phyloP scores from a whole-genome alignment of 2,329 filamentous ascomycete genomes.

The Tolypocladium album region DNA sequence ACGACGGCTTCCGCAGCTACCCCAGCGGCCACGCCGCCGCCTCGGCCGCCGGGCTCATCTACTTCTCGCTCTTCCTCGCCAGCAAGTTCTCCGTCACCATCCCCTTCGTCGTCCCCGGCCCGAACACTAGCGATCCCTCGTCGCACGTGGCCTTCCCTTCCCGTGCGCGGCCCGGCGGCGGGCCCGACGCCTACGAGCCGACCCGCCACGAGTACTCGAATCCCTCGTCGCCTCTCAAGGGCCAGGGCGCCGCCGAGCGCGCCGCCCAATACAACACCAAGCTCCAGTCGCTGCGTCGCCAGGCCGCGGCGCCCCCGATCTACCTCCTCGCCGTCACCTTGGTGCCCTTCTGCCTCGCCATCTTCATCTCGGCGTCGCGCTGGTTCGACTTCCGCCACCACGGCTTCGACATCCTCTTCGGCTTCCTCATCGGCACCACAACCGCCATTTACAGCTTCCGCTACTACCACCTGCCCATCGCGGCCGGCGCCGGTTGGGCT shows the following conservation, averaged over 20 bases:
- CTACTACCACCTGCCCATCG: constrained; percentile 75
- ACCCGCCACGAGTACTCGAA: constrained; percentile 9
- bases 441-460: constrained; percentile 67
- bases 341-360: constrained; percentile 60
- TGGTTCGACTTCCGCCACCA: constrained; percentile 86
- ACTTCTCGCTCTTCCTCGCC: constrained; percentile 78
- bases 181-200: constrained; percentile 23
- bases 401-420: constrained; percentile 84
- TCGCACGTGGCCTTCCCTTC: constrained; percentile 64
- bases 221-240: constrained; percentile 12
- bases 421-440: constrained; percentile 65
- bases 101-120: constrained; percentile 50
- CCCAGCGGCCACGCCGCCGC: constrained; percentile 47
- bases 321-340: constrained; percentile 64
- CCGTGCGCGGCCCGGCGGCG: constrained; percentile 40
- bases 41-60: constrained; percentile 69
- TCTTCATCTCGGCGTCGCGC: constrained; percentile 76
- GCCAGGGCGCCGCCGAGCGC: constrained; percentile 12
- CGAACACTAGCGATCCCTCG: constrained; percentile 28
- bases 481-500: constrained; percentile 69
- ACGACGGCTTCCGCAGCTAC: constrained; percentile 80
- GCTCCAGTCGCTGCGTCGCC: constrained; percentile 40
- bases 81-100: constrained; percentile 69
- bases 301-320: constrained; percentile 72
- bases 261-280: constrained; percentile 18